Evolutionary conservation across 2,329 filamentous ascomycete genomes (phyloP), one percentile per base, ranked within the genome.

Genomic region (Neocucurbitaria cava): DNA sequence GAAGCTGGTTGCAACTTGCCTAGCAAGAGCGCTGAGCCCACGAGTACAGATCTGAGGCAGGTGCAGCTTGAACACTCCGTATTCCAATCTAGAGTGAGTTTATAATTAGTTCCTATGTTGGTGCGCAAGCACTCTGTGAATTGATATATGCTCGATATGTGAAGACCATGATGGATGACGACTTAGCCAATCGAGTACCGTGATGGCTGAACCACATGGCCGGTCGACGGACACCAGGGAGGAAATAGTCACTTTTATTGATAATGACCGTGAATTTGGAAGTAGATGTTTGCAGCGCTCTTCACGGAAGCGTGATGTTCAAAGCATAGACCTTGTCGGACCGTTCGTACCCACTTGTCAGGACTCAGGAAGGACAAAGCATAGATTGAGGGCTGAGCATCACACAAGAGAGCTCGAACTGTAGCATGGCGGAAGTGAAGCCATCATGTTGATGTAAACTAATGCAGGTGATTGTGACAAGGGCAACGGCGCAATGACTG

Each of bases 91-190:
- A n/a, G 23, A 36, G 23, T 42, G 46, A 38, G 30, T 15, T 21
- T 13, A 47, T 26, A 50, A 47, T 48, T 15, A 24, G 28, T 39
- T 13, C n/a, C 10, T 28, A 28, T 46, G 7, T 28, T 31, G 39
- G 36, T 9, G 18, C 18, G 5, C 9, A 7, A 39, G 36, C n/a
- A 39, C 33, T 38, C n/a, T 45, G n/a, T 54, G 30, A 54, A 39
- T 30, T 23, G 35, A 38, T 43, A 46, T 53, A 46, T 58, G 47
- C 41, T 44, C 39, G 35, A 46, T 35, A 17, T 17, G 51, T 68
- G 65, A 68, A 68, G 58, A 68, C 66, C 63, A 53, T 69, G 66
- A 69, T 68, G 64, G 66, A 36, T 63, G 58, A 56, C 33, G 23
- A 21, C 43, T 42, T 52, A 36, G 52, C 46, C 47, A 54, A 51